These are phyloP conservation scores for Ophiocordyceps camponoti-saundersi DNA, from an alignment of 2,329 filamentous ascomycete genomes.

Conservation along the genomic window DNA sequence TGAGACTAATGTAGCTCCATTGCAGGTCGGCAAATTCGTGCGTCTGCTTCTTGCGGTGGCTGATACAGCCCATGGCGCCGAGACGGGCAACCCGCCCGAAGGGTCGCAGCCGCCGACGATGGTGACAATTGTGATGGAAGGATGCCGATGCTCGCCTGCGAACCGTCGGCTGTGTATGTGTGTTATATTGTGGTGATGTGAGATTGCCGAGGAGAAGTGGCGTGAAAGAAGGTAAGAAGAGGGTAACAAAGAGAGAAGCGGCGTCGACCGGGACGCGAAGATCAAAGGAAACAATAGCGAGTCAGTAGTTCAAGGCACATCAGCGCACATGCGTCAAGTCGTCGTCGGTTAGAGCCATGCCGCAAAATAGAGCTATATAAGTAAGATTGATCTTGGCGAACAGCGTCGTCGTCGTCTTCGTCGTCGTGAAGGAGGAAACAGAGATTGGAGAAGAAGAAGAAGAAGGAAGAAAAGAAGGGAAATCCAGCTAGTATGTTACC, in stretches of 20 bases:
- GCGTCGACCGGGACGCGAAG: too few species aligned
- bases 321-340: too few species aligned
- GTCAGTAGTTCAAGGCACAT: neutral
- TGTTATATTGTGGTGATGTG: slow-evolving; percentile 3
- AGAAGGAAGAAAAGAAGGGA: neutral
- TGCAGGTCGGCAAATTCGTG: slow-evolving; percentile 68
- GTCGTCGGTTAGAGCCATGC: too few species aligned
- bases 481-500: neutral
- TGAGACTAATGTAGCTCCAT: slow-evolving; percentile 72
- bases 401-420: too few species aligned
- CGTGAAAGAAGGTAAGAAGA: too few species aligned
- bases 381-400: too few species aligned
- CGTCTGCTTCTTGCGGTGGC: slow-evolving; percentile 41
- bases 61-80: slow-evolving; percentile 46
- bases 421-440: too few species aligned
- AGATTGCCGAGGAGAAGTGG: too few species aligned
- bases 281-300: neutral
- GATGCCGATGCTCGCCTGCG: slow-evolving; percentile 31
- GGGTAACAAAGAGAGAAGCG: too few species aligned
- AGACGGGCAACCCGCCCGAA: neutral
- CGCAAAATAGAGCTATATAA: too few species aligned
- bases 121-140: slow-evolving; percentile 2
- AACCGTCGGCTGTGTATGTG: slow-evolving; percentile 21
- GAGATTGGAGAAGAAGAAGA: neutral
- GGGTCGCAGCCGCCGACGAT: slow-evolving; percentile 1